Conservation (phyloP, 257 asterid genomes). For the Misopates orontium region DNA sequence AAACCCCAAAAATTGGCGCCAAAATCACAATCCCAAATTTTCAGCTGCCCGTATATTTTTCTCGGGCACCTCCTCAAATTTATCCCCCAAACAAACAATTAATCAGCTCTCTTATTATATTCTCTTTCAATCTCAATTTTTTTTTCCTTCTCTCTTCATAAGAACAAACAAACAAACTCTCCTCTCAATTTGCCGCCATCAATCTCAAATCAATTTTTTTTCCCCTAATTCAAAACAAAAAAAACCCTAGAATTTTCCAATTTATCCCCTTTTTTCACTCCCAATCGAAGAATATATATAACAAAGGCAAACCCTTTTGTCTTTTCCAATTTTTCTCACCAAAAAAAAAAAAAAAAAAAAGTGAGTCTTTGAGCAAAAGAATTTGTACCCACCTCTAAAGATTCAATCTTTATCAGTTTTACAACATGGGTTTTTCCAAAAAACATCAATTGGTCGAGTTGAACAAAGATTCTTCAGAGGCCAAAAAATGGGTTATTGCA, state of each 20-base stretch:
- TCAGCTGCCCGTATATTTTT: constrained; percentile 40
- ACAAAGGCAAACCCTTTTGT: constrained; percentile 37
- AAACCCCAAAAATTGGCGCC: constrained; percentile 57
- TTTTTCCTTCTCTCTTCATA: constrained; percentile 1
- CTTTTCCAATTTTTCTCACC: constrained; percentile 43
- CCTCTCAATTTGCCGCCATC: constrained; percentile 56
- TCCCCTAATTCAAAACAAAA: constrained; percentile 26
- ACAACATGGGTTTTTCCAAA: constrained; percentile 60
- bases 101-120: no score
- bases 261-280: neutral
- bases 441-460: constrained; percentile 53
- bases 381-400: constrained; percentile 19
- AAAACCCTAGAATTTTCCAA: neutral
- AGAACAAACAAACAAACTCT: constrained; percentile 15
- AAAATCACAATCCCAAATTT: constrained; percentile 32
- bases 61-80: constrained; percentile 50
- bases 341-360: constrained; percentile 7
- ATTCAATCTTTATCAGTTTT: neutral
- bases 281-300: constrained; percentile 6
- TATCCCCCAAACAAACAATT: constrained; percentile 26
- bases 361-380: constrained; percentile 7
- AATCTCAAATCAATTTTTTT: neutral
- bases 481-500: constrained; percentile 67
- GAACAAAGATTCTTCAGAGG: constrained; percentile 47
- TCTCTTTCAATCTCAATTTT: constrained; percentile 14